Percentiles rank a stretch among this genome's conserved stretches.
Conservation (phyloP, 2,329 filamentous ascomycete genomes). For the Botrytis tulipae region DNA sequence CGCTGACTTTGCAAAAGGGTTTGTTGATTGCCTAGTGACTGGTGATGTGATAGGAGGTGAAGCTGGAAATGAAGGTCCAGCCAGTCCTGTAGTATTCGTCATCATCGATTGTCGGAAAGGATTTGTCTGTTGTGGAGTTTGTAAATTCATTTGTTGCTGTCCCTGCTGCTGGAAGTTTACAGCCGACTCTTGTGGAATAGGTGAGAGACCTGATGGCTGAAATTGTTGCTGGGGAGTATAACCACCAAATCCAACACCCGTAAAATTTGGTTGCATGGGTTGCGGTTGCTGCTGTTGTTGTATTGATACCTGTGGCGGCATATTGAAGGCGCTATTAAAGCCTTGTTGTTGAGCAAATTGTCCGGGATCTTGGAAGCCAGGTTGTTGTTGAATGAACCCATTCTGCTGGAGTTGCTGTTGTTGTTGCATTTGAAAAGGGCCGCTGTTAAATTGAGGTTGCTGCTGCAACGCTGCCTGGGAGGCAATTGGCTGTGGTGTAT, state of each 20-base stretch:
- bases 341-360: constrained; percentile 43
- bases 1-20: constrained; percentile 75
- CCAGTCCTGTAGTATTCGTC: constrained; percentile 51
- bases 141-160: constrained; percentile 44
- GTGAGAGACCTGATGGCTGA: constrained; percentile 50
- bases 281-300: constrained; percentile 41
- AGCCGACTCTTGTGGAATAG: constrained; percentile 58
- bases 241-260: constrained; percentile 80
- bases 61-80: constrained; percentile 43
- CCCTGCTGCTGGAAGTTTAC: constrained; percentile 48
- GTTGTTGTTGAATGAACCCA: constrained; percentile 44
- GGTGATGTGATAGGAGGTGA: constrained; percentile 45
- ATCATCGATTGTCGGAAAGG: constrained; percentile 94
- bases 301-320: constrained; percentile 24
- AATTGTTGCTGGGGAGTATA: constrained; percentile 68
- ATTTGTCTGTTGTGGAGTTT: constrained; percentile 68
- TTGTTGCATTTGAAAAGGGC: constrained; percentile 35
- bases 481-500: constrained; percentile 73
- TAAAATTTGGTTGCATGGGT: constrained; percentile 58
- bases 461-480: constrained; percentile 44
- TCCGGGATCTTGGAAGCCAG: constrained; percentile 43
- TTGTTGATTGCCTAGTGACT: constrained; percentile 67
- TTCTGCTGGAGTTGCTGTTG: constrained; percentile 45
- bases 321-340: constrained; percentile 36
- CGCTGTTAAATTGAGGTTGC: constrained; percentile 35